Percentiles rank a stretch among this genome's conserved stretches.
phyloP scores from a whole-genome alignment of 768 basidiomycete species.

The Coprinopsis cinerea region DNA sequence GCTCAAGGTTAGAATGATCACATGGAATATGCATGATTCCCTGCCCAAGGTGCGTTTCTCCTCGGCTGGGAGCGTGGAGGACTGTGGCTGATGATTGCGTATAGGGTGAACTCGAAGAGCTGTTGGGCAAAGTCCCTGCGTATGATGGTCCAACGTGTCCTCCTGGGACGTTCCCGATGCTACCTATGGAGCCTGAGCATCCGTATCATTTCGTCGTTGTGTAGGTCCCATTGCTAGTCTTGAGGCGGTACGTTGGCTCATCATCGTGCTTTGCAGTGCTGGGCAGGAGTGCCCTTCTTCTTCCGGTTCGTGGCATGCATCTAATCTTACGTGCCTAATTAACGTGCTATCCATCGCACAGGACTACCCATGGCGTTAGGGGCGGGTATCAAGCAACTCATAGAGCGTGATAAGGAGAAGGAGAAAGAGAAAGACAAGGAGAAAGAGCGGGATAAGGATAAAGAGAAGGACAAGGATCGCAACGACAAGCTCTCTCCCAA shows the following conservation, averaged over 20 bases:
- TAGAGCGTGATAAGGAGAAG: constrained; percentile 17
- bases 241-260: constrained; percentile 6
- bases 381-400: constrained; percentile 56
- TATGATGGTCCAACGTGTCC: constrained; percentile 26
- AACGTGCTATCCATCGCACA: constrained; percentile 17
- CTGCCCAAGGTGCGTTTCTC: constrained; percentile 54
- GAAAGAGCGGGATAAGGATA: constrained; percentile 18
- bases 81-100: constrained; percentile 1
- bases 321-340: background rate
- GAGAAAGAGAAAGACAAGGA: constrained; percentile 22
- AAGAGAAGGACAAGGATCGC: constrained; percentile 15
- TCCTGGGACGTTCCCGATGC: constrained; percentile 34
- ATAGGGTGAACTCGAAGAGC: constrained; percentile 68
- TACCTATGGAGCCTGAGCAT: constrained; percentile 49
- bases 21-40: constrained; percentile 87
- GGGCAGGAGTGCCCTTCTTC: constrained; percentile 83
- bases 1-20: constrained; percentile 63
- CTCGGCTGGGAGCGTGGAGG: background rate
- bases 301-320: constrained; percentile 40
- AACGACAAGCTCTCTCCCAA: constrained; percentile 4
- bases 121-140: constrained; percentile 55
- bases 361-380: constrained; percentile 76
- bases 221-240: constrained; percentile 33
- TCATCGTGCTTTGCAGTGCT: constrained; percentile 25
- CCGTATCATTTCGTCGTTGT: constrained; percentile 77